These are phyloP conservation scores for Vanrija sp. DNA, from an alignment of 1,284 basidiomycete genomes.

Conservation along the genomic window DNA sequence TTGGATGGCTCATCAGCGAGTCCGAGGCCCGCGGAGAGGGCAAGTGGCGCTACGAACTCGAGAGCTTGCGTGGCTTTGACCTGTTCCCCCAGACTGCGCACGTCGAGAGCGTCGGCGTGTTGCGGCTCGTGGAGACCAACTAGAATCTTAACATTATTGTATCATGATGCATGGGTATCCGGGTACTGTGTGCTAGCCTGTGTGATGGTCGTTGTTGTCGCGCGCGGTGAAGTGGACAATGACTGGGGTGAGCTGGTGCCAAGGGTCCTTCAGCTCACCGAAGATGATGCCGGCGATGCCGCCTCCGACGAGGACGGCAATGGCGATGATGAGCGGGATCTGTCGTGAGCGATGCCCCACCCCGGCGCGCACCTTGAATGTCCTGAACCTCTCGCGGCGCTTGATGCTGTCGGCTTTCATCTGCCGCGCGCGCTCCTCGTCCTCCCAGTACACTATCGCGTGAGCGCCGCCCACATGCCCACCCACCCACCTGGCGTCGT, in stretches of 20 bases:
- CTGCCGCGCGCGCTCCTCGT: too few relatives aligned
- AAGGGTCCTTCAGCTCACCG: background rate
- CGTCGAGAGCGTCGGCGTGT: conserved; percentile 58
- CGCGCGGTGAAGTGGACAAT: background rate
- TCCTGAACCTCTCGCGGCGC: too few relatives aligned
- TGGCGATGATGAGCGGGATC: conserved; percentile 19
- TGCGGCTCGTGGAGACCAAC: conserved; percentile 50
- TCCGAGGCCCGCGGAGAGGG: conserved; percentile 19
- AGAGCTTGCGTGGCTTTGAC: conserved; percentile 81
- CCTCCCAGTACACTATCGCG: too few relatives aligned
- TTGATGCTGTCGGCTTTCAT: too few relatives aligned
- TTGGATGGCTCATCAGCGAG: conserved; percentile 21
- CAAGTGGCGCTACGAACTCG: conserved; percentile 54
- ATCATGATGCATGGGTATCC: conserved; percentile 5
- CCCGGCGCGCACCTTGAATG: too few relatives aligned
- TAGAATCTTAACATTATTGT: background rate
- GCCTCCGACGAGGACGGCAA: conserved; percentile 18
- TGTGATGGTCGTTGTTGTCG: too few relatives aligned
- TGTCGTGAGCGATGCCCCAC: too few relatives aligned
- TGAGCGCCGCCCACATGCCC: too few relatives aligned
- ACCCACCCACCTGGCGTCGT: too few relatives aligned
- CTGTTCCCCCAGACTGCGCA: conserved; percentile 66
- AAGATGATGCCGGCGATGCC: conserved; percentile 20
- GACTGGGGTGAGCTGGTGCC: background rate
- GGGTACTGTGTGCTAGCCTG: background rate